Base-by-base conservation (phyloP, 345 rosid genomes). In the Linum usitatissimum region DNA sequence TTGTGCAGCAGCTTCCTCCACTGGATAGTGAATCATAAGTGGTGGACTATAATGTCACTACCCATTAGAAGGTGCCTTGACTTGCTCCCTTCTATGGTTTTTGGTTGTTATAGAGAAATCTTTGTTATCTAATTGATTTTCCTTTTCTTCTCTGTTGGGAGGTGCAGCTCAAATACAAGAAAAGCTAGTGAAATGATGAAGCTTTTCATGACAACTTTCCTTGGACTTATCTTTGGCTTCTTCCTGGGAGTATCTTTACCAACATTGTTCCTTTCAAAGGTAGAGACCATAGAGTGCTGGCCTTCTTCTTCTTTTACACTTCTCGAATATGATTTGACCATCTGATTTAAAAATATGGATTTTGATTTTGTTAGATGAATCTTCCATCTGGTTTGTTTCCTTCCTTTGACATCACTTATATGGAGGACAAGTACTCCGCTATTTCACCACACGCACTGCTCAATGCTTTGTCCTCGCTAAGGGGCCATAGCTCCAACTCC, bases 231-330 rank as follows among this genome's bases (percentile, higher is more conserved):
- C 19, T 79, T 86, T 62, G 99, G 99, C 72, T 86, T 90, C 74
- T 83, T 90, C 68, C 65, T 93, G 64, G 99, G 99, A 66, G 72
- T 86, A 67, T 86, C 86, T 21, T 78, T 84, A 60, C 97, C 97
- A 20, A 81, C 91, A 15, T 66, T 90, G 51, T 80, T 97, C 53
- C 64, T 87, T 68, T 79, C 94, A 18, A 84, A 84, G 96, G 97
- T 87, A 63, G 28, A 23, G 28, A 23, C 28, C 28, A 23, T 23
- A 23, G 28, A 2, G 28, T 23, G 28, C 2, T 23, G 28, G 28
- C 28, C 28, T 1, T 23, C 28, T 23, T 23, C 28, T 23, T 23
- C 28, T 23, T 23, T 23, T 23, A 23, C 28, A 23, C 28, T 23
- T 66, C 71, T 57, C 55, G 38, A 9, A 10, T 53, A 8, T 64